Base-by-base conservation (phyloP, 176 grass and related monocot species). In the Oryza glumipatula region DNA sequence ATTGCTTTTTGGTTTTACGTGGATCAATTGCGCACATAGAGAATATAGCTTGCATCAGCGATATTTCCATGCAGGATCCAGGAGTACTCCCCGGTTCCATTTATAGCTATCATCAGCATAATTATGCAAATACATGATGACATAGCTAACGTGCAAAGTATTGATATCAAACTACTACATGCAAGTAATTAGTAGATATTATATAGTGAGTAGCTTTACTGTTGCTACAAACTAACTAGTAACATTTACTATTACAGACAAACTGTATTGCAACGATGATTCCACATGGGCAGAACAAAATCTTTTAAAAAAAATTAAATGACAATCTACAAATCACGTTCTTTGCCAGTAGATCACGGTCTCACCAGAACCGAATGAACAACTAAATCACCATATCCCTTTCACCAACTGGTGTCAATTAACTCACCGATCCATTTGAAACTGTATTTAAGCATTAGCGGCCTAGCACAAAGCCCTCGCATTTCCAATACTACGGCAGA, bases 1-100 rank as follows among this genome's bases (percentile, higher is more conserved):
- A 8, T 41, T 41, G 7, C 39, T 41, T 41, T 41, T 41, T 41
- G 39, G 39, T 41, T 7, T 8, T 41, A 8, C 7, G 39, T 41
- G 39, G 39, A 41, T 41, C 39, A 41, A 8, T 41, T 41, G 39
- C 39, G 39, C 7, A 41, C 39, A 41, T 7, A 41, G 6, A 7
- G 39, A 41, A 7, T 84, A 26, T 23, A 76, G 64, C 6, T 76
- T 86, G 52, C 68, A 72, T 73, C 38, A 86, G 24, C 21, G 65
- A 58, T n/a, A 58, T 58, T 58, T 8, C 54, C 54, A 7, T n/a
- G 2, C 5, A 58, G 19, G 17, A n/a, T 58, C 16, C n/a, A 17
- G 54, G 7, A 58, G 17, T 58, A 58, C 54, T 8, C 19, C 54
- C 6, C 0, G 7, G 19, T 19, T 58, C 17, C 54, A 58, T 58